phyloP scores from a whole-genome alignment of 1,284 basidiomycete species.

The Inonotus obliquus region DNA sequence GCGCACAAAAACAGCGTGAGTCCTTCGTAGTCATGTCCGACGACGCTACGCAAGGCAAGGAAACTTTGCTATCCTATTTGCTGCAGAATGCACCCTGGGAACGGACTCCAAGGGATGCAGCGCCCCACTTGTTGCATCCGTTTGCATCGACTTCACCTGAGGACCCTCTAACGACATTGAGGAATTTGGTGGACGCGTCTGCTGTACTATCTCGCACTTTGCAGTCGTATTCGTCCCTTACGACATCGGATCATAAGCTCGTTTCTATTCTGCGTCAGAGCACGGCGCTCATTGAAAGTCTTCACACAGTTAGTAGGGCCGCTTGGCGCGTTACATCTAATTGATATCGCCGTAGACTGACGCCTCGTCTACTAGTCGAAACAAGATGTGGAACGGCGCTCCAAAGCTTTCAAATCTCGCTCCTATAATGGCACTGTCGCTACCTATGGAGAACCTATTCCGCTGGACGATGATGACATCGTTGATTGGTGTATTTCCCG shows the following conservation, averaged over 20 bases:
- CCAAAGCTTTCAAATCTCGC: conserved; percentile 10
- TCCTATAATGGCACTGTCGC: not conserved
- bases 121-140: conserved; percentile 16
- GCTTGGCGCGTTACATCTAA: not conserved
- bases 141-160: conserved; percentile 12
- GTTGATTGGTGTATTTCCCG: conserved; percentile 21
- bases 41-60: not conserved
- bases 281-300: conserved; percentile 18
- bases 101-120: conserved; percentile 4
- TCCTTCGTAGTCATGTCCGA: too few relatives aligned
- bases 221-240: conserved; percentile 7
- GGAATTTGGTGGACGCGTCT: conserved; percentile 9
- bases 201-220: not conserved
- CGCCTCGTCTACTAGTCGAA: conserved; percentile 12
- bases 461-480: conserved; percentile 11
- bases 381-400: conserved; percentile 7
- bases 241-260: conserved; percentile 19
- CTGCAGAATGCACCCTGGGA: conserved; percentile 7
- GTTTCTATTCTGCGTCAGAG: conserved; percentile 21
- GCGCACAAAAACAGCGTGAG: too few relatives aligned
- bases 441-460: conserved; percentile 21
- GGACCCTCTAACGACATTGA: conserved; percentile 10
- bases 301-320: conserved; percentile 20
- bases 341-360: not conserved
- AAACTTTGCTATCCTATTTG: conserved; percentile 13